A percentile compares a stretch with the other conserved stretches of the same genome.
Conservation (phyloP, 2,329 filamentous ascomycete genomes). For the Penicillium freii region DNA sequence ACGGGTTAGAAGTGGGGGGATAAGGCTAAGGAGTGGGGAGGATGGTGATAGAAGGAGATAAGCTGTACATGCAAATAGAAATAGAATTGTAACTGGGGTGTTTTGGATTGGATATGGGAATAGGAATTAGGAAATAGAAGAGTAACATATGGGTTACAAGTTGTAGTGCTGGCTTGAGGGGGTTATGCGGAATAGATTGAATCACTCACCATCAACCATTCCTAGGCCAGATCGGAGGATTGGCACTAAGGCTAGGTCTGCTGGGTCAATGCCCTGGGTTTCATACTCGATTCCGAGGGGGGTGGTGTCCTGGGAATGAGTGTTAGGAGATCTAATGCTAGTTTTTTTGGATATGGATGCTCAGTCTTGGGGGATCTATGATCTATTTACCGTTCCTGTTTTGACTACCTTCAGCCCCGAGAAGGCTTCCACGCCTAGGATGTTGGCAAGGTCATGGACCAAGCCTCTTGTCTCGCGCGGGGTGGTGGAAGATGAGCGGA, state of each 20-base stretch:
- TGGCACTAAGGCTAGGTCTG: conserved; percentile 75
- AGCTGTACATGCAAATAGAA: not conserved
- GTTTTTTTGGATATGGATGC: conserved; percentile 9
- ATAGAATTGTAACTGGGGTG: not conserved
- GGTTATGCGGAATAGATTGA: not conserved
- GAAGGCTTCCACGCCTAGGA: conserved; percentile 80
- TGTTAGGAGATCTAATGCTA: not conserved
- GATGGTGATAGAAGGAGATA: not conserved
- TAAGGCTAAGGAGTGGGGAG: not conserved
- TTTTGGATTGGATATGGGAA: not conserved
- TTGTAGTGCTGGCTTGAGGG: not conserved
- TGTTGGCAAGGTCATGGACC: conserved; percentile 80
- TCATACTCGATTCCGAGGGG: conserved; percentile 76
- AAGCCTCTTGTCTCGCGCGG: conserved; percentile 76
- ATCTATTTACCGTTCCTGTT: conserved; percentile 61
- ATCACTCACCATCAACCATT: conserved; percentile 75
- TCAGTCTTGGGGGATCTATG: not conserved
- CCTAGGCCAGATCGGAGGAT: conserved; percentile 88
- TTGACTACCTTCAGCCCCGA: conserved; percentile 59
- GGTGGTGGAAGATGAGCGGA: conserved; percentile 69
- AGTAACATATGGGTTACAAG: not conserved
- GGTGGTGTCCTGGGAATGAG: conserved; percentile 63
- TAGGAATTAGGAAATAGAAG: not conserved
- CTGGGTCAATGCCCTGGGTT: conserved; percentile 61
- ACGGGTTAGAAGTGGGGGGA: not conserved